Conservation (phyloP, 2,329 filamentous ascomycete species). For the Camptophora hylomeconis region DNA sequence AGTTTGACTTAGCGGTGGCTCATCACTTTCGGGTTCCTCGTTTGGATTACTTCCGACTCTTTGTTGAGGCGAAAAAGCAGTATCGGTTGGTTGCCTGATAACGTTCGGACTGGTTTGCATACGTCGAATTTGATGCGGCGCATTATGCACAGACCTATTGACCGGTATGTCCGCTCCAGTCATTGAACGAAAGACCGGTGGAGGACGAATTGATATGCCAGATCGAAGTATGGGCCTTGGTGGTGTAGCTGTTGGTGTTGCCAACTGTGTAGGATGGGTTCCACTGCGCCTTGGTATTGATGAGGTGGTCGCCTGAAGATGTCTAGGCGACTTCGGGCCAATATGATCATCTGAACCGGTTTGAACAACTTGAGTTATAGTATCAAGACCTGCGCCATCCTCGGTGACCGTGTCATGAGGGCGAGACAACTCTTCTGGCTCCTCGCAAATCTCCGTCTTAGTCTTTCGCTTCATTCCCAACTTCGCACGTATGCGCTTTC, state of each 20-base stretch:
- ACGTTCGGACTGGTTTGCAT: too few species aligned
- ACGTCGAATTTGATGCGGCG: too few species aligned
- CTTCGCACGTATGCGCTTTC: slow-evolving; percentile 28
- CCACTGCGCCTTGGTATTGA: too few species aligned
- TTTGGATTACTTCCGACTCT: slow-evolving; percentile 22
- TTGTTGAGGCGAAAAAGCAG: slow-evolving; percentile 19
- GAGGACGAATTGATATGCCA: slow-evolving; percentile 4
- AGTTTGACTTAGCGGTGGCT: slow-evolving; percentile 57
- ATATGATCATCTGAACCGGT: too few species aligned
- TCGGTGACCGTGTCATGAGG: too few species aligned
- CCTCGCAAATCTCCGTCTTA: slow-evolving; percentile 36
- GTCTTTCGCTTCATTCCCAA: slow-evolving; percentile 9
- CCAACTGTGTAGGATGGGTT: too few species aligned
- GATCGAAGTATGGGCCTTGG: slow-evolving; percentile 2
- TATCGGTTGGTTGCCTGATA: slow-evolving; percentile 1
- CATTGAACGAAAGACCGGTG: slow-evolving; percentile 3
- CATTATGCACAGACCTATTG: neutral
- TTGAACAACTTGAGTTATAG: too few species aligned
- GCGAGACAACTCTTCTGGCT: slow-evolving; percentile 59
- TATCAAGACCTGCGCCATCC: too few species aligned
- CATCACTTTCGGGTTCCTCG: slow-evolving; percentile 39
- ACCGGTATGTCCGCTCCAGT: neutral
- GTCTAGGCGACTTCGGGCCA: too few species aligned
- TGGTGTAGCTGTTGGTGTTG: neutral
- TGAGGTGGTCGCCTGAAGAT: too few species aligned